Percentiles rank a stretch among this genome's conserved stretches.
These are phyloP conservation scores for Dictyostelium capitatum DNA, from an alignment of 78 protist genomes.

Conservation along the genomic window DNA sequence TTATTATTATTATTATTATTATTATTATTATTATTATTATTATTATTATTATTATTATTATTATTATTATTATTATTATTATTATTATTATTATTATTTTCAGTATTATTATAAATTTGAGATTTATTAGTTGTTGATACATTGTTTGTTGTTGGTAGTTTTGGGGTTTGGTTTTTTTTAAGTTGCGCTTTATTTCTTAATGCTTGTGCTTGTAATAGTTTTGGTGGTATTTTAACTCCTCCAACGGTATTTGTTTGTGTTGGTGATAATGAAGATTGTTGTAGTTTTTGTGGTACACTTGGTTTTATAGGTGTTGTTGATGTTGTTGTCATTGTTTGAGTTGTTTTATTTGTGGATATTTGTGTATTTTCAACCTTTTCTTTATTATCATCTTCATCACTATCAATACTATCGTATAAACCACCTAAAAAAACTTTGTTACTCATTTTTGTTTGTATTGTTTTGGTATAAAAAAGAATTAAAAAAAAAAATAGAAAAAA, in stretches of 20 bases:
- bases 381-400: not conserved
- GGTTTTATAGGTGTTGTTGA: not conserved
- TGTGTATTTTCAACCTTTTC: no score
- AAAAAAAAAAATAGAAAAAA: no score
- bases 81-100: not conserved
- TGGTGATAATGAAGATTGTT: not conserved
- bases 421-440: not conserved
- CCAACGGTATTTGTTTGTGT: no score
- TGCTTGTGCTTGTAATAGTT: slow-evolving; percentile 20
- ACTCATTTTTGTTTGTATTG: not conserved
- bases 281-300: not conserved
- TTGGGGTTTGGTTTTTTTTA: not conserved
- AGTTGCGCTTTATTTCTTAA: not conserved
- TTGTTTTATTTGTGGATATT: not conserved
- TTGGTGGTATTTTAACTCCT: slow-evolving; percentile 47
- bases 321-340: not conserved
- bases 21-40: slow-evolving; percentile 2
- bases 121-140: not conserved
- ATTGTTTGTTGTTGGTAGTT: not conserved
- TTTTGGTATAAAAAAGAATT: no score
- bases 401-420: not conserved
- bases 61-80: slow-evolving; percentile 4
- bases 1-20: not conserved
- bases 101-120: no score
- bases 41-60: not conserved